phyloP scores from a whole-genome alignment of 1,284 basidiomycete species.

The Ustilago bromivora region DNA sequence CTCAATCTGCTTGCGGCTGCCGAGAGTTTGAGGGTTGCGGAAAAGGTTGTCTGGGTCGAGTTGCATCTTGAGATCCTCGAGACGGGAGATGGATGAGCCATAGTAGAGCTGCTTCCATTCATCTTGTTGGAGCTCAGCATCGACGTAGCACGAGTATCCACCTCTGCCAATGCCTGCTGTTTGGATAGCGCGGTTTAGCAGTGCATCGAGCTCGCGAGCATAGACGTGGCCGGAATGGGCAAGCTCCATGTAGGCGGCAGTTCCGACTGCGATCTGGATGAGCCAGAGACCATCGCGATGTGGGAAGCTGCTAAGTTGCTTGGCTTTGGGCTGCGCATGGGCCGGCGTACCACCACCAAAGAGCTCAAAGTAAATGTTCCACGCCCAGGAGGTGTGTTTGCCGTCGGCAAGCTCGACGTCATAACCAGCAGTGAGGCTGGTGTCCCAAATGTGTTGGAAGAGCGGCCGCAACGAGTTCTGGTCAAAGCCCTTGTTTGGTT shows the following conservation, averaged over 20 bases:
- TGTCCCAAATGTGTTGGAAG: slow-evolving; percentile 50
- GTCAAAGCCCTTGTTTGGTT: slow-evolving; percentile 31
- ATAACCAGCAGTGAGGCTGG: slow-evolving; percentile 18
- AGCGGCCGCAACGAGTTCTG: slow-evolving; percentile 21
- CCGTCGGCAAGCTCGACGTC: slow-evolving; percentile 32
- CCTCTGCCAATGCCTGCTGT: slow-evolving; percentile 25
- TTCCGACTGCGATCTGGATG: slow-evolving; percentile 57
- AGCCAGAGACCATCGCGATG: slow-evolving; percentile 63
- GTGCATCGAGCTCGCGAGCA: slow-evolving; percentile 37
- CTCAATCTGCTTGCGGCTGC: slow-evolving; percentile 31
- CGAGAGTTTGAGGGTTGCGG: slow-evolving; percentile 53
- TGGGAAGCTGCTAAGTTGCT: slow-evolving; percentile 45
- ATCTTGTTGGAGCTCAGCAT: slow-evolving; percentile 41
- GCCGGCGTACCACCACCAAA: slow-evolving; percentile 53
- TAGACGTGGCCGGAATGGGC: slow-evolving; percentile 31
- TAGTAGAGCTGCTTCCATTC: slow-evolving; percentile 60
- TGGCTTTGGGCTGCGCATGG: slow-evolving; percentile 22
- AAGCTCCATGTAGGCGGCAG: slow-evolving; percentile 22
- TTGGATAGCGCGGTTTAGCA: slow-evolving; percentile 35
- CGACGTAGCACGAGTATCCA: slow-evolving; percentile 60
- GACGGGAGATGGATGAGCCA: slow-evolving; percentile 36
- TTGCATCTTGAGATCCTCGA: slow-evolving; percentile 51
- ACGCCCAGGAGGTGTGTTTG: slow-evolving; percentile 39
- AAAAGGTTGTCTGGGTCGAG: slow-evolving; percentile 57
- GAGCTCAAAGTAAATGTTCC: slow-evolving; percentile 66